A percentile compares a stretch with the other conserved stretches of the same genome.
Evolutionary conservation across 257 asterid genomes (phyloP).

Genomic region (Plectranthus barbatus): DNA sequence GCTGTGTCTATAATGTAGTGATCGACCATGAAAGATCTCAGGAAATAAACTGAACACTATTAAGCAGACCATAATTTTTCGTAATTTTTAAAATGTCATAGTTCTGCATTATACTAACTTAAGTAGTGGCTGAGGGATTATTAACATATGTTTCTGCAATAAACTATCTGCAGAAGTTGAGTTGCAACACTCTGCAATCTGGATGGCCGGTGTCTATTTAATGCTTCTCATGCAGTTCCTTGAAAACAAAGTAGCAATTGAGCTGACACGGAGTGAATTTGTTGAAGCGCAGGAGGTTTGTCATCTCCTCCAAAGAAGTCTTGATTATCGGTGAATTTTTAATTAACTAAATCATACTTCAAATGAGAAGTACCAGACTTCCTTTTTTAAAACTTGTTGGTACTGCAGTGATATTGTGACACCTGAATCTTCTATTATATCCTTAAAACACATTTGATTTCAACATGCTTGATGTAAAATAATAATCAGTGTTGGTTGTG

Average conservation of each 20-base stretch:
- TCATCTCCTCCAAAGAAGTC: conserved; percentile 12
- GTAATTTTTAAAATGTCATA: not conserved
- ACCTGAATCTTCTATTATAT: conserved; percentile 7
- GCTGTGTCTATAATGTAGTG: not conserved
- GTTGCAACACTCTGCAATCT: conserved; percentile 84
- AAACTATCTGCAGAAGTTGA: conserved; percentile 60
- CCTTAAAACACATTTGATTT: not conserved
- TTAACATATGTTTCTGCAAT: conserved; percentile 26
- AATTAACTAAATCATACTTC: conserved; percentile 1
- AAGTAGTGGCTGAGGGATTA: conserved; percentile 11
- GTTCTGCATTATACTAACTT: not conserved
- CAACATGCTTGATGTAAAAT: not conserved
- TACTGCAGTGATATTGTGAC: not conserved
- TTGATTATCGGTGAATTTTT: not conserved
- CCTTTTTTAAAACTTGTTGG: conserved; percentile 1
- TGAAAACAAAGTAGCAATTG: conserved; percentile 87
- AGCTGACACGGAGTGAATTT: conserved; percentile 87
- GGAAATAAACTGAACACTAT: not conserved
- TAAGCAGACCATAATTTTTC: not conserved
- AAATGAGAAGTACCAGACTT: not conserved
- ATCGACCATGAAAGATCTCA: conserved; percentile 5
- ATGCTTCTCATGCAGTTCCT: conserved; percentile 90
- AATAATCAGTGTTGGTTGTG: conserved; percentile 1
- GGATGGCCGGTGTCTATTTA: conserved; percentile 92
- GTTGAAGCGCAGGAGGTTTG: conserved; percentile 89